These are phyloP conservation scores for Domatiomyces catenatus DNA, from an alignment of 2,329 filamentous ascomycete genomes.

Conservation along the genomic window DNA sequence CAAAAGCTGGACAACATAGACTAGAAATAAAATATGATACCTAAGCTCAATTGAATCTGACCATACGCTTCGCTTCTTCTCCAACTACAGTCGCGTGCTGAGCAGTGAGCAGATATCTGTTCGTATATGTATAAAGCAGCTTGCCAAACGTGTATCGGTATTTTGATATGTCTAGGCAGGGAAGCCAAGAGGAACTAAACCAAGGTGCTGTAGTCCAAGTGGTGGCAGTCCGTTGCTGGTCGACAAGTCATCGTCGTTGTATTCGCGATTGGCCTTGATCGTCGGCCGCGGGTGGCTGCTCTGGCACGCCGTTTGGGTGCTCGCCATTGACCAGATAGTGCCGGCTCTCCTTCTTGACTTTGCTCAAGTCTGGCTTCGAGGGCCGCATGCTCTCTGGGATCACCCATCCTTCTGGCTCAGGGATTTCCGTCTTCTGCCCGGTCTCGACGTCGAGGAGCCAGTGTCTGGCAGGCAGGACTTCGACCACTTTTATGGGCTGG, in stretches of 20 bases:
- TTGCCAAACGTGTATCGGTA: too few species aligned
- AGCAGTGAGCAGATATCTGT: too few species aligned
- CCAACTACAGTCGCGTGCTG: too few species aligned
- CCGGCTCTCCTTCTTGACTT: slow-evolving; percentile 3
- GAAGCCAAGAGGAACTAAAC: too few species aligned
- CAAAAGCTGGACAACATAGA: too few species aligned
- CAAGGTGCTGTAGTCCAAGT: background rate
- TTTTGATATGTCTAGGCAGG: too few species aligned
- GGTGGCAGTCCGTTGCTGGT: background rate
- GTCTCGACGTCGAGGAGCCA: slow-evolving; percentile 16
- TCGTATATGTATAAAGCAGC: too few species aligned
- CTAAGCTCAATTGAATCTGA: too few species aligned
- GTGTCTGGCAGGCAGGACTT: slow-evolving; percentile 23
- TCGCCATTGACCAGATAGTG: slow-evolving; percentile 16
- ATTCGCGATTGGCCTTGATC: background rate
- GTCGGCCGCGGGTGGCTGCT: slow-evolving; percentile 7
- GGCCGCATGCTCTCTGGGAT: slow-evolving; percentile 10
- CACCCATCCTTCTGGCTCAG: slow-evolving; percentile 11
- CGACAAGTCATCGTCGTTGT: background rate
- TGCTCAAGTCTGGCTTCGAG: slow-evolving; percentile 6
- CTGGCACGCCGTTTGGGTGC: slow-evolving; percentile 10
- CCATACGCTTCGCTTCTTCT: too few species aligned
- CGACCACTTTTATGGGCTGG: slow-evolving; percentile 22
- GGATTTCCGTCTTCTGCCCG: slow-evolving; percentile 14
- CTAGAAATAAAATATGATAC: too few species aligned